Percentiles rank a stretch among this genome's conserved stretches.
phyloP scores from a whole-genome alignment of 345 rosid species.

The Syzygium jambos region DNA sequence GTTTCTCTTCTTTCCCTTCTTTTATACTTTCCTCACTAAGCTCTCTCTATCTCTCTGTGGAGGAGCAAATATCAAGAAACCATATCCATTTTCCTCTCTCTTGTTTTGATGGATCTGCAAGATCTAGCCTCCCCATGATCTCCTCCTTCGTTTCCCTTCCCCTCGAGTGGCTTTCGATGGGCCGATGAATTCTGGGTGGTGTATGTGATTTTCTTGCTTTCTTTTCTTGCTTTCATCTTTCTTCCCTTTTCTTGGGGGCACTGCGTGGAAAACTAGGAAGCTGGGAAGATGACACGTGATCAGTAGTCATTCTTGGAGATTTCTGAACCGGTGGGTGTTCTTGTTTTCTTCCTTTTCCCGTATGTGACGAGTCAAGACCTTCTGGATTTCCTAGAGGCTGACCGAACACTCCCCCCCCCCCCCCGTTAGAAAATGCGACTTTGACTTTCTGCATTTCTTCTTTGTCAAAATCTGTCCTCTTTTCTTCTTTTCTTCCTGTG shows the following conservation, averaged over 20 bases:
- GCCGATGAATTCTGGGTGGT: background rate
- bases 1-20: background rate
- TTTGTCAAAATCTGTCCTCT: background rate
- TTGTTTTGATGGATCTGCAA: background rate
- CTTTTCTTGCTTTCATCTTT: background rate
- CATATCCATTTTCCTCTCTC: background rate
- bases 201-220: background rate
- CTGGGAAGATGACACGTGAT: background rate
- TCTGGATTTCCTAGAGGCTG: background rate
- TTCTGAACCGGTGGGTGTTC: background rate
- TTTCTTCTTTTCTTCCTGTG: background rate
- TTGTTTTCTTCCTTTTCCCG: background rate
- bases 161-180: background rate
- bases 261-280: background rate
- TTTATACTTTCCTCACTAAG: background rate
- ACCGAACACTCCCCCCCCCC: too few relatives aligned
- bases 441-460: background rate
- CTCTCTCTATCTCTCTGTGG: background rate
- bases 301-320: background rate
- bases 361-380: background rate
- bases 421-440: background rate
- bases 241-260: background rate
- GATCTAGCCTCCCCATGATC: conserved; percentile 43
- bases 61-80: background rate
- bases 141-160: conserved; percentile 63